A percentile compares a stretch with the other conserved stretches of the same genome.
Evolutionary conservation across 129 eudicot genomes (phyloP).

Genomic region (Centaurea solstitialis): DNA sequence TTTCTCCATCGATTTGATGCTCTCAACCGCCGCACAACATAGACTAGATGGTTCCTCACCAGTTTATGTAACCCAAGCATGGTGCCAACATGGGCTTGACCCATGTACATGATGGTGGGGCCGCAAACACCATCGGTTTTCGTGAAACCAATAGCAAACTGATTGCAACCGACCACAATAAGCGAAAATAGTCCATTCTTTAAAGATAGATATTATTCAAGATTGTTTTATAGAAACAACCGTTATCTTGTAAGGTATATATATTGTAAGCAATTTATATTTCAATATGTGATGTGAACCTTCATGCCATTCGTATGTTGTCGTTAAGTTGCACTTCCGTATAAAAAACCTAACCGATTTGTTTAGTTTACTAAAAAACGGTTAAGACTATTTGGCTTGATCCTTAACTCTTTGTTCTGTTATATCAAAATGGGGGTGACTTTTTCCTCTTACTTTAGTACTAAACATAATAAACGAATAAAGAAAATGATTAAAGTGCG

Average conservation of each 20-base stretch:
- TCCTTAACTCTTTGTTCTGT: neutral
- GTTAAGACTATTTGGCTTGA: neutral
- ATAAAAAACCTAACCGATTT: neutral
- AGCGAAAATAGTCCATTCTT: constrained; percentile 7
- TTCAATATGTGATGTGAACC: constrained; percentile 15
- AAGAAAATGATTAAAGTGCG: neutral
- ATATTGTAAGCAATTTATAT: neutral
- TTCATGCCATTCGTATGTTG: constrained; percentile 21
- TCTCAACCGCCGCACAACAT: constrained; percentile 18
- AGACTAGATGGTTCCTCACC: constrained; percentile 23
- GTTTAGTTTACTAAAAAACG: neutral
- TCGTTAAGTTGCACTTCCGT: neutral
- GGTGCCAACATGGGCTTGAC: constrained; percentile 18
- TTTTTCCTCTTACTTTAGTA: neutral
- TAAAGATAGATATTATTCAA: neutral
- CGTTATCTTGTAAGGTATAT: neutral
- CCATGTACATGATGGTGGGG: constrained; percentile 9
- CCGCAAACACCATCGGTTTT: constrained; percentile 14
- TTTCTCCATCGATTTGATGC: constrained; percentile 13
- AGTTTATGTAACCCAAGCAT: constrained; percentile 16
- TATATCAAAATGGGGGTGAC: neutral
- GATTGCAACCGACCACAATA: constrained; percentile 4
- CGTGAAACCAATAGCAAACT: constrained; percentile 20
- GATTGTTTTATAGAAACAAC: neutral
- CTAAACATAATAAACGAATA: neutral